Evolutionary conservation across 169 alveolate species (phyloP).

Genomic region (Babesia bovis): DNA sequence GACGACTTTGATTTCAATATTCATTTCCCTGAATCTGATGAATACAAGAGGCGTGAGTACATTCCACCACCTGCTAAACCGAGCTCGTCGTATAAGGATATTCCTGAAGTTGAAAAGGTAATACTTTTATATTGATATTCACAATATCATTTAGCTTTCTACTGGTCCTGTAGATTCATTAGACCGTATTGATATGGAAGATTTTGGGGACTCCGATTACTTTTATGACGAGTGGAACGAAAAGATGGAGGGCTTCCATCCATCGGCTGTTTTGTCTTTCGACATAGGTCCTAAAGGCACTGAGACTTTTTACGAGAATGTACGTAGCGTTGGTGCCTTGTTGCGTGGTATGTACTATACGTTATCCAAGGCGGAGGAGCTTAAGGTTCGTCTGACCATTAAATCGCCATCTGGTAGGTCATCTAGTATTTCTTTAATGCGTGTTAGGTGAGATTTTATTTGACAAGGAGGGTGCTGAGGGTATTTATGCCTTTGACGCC

Average conservation of each 20-base stretch:
- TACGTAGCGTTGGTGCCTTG: constrained; percentile 42
- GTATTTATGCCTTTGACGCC: constrained; percentile 60
- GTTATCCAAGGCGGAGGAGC: constrained; percentile 46
- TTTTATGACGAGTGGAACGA: constrained; percentile 64
- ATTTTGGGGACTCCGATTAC: constrained; percentile 25
- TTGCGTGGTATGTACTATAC: constrained; percentile 67
- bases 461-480: constrained; percentile 51
- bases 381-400: constrained; percentile 27
- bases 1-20: no score
- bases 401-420: constrained; percentile 63
- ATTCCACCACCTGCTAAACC: no score
- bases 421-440: background rate
- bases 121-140: no score
- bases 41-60: no score
- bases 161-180: constrained; percentile 51
- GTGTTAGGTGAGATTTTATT: constrained; percentile 43
- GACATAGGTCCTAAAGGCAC: constrained; percentile 41
- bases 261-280: constrained; percentile 42
- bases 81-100: no score
- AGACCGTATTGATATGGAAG: constrained; percentile 46
- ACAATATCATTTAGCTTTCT: background rate
- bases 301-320: constrained; percentile 57
- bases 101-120: no score
- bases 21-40: no score
- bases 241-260: constrained; percentile 65